Percentiles rank a stretch among this genome's conserved stretches.
Evolutionary conservation across 345 rosid species (phyloP).

Genomic region (Excoecaria cochinchinensis): DNA sequence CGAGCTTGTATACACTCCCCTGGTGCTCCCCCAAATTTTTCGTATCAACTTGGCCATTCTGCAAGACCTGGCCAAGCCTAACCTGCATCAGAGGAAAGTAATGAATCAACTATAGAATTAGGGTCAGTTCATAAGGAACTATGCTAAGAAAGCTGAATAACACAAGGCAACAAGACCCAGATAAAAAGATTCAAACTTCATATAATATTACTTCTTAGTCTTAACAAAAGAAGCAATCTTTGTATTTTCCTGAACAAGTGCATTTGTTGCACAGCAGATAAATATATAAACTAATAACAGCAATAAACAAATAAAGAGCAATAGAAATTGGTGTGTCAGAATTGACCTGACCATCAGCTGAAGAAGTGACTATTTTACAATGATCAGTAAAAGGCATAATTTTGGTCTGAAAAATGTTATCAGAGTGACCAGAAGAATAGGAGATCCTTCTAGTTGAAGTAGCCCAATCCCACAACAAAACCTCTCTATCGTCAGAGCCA

Average conservation of each 20-base stretch:
- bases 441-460: constrained; percentile 28
- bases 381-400: constrained; percentile 58
- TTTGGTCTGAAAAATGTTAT: constrained; percentile 54
- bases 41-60: constrained; percentile 47
- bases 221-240: too few relatives aligned
- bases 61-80: constrained; percentile 50
- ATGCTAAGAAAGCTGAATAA: not conserved
- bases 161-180: not conserved
- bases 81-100: constrained; percentile 32
- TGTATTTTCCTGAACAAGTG: not conserved
- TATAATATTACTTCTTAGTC: too few relatives aligned
- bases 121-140: not conserved
- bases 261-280: not conserved
- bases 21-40: constrained; percentile 50
- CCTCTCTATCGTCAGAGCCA: constrained; percentile 59
- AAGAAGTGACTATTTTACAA: constrained; percentile 48
- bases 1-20: constrained; percentile 50
- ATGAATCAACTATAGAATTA: not conserved
- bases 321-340: not conserved
- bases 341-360: constrained; percentile 63
- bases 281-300: not conserved
- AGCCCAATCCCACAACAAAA: constrained; percentile 53
- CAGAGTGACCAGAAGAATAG: constrained; percentile 57
- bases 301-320: not conserved
- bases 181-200: not conserved